Conservation (phyloP, 1,284 basidiomycete species). For the Cronartium ribicola region DNA sequence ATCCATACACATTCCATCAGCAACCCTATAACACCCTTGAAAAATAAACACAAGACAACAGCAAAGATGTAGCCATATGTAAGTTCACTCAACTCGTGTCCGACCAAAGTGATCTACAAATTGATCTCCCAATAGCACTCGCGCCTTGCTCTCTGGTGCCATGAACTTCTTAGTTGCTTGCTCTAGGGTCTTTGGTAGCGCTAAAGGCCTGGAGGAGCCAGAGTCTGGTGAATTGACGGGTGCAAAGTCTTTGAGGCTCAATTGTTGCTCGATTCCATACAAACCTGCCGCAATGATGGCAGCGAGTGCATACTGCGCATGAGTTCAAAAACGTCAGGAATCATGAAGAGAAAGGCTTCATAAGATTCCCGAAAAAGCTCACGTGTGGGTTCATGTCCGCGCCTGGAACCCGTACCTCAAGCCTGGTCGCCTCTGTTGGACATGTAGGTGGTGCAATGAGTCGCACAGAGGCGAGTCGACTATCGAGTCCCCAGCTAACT, state of each 20-base stretch:
- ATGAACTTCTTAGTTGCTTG: constrained; percentile 34
- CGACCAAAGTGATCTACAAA: constrained; percentile 37
- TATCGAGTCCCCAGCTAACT: constrained; percentile 39
- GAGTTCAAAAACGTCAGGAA: neutral
- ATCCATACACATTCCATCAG: neutral
- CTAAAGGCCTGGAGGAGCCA: neutral
- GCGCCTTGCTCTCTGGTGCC: constrained; percentile 28
- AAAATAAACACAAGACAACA: neutral
- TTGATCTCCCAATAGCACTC: constrained; percentile 20
- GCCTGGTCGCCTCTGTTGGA: constrained; percentile 27
- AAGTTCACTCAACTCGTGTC: constrained; percentile 14
- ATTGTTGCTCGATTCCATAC: constrained; percentile 23
- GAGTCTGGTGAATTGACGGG: neutral
- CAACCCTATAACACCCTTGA: neutral
- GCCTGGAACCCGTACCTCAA: constrained; percentile 34
- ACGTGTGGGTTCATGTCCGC: constrained; percentile 42
- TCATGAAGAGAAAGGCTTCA: neutral
- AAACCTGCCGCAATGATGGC: constrained; percentile 28
- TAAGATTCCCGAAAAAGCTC: neutral
- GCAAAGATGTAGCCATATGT: neutral
- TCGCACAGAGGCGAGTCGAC: constrained; percentile 34
- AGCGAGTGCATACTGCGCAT: constrained; percentile 24
- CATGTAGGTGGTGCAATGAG: constrained; percentile 40
- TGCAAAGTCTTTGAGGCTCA: neutral
- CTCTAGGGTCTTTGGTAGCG: constrained; percentile 23